These are phyloP conservation scores for Nannizziopsis barbatae DNA, from an alignment of 2,329 filamentous ascomycete species.

Conservation along the genomic window DNA sequence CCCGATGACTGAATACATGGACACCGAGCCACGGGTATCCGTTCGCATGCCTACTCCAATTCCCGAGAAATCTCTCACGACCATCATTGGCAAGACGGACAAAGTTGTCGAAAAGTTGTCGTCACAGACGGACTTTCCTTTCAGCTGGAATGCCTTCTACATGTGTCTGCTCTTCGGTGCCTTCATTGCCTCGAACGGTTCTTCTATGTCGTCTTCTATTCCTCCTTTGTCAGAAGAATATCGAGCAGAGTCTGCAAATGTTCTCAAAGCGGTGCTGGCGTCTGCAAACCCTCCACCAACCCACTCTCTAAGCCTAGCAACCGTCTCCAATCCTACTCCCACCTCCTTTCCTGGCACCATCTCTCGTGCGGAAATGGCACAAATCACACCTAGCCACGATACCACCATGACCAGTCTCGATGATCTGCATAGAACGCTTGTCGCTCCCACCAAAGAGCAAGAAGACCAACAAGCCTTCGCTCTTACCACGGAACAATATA, in stretches of 20 bases:
- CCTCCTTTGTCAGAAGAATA: slow-evolving; percentile 38
- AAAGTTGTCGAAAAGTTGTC: slow-evolving; percentile 26
- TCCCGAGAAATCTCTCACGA: slow-evolving; percentile 29
- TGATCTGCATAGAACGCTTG: slow-evolving; percentile 56
- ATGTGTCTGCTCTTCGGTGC: slow-evolving; percentile 96
- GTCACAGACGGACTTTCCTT: slow-evolving; percentile 55
- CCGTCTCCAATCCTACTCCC: slow-evolving; percentile 18
- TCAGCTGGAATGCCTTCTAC: slow-evolving; percentile 57
- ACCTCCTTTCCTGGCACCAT: slow-evolving; percentile 25
- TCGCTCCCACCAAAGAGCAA: slow-evolving; percentile 70
- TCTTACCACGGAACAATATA: slow-evolving; percentile 77
- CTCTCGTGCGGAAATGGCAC: slow-evolving; percentile 30
- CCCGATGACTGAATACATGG: slow-evolving; percentile 55
- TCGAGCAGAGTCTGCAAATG: slow-evolving; percentile 38
- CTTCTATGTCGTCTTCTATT: slow-evolving; percentile 49
- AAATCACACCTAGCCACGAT: slow-evolving; percentile 25
- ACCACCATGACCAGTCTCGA: slow-evolving; percentile 41
- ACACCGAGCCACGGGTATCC: slow-evolving; percentile 29
- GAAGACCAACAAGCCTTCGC: slow-evolving; percentile 80
- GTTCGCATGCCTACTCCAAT: slow-evolving; percentile 16
- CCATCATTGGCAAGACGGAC: slow-evolving; percentile 35
- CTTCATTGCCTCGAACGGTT: slow-evolving; percentile 81
- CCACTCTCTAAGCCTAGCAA: slow-evolving; percentile 39
- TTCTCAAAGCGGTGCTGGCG: slow-evolving; percentile 37
- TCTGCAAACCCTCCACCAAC: slow-evolving; percentile 32